These are phyloP conservation scores for barley (Hordeum vulgare) DNA, from an alignment of 176 grass and related monocot species.

Conservation along the genomic window MorexV3_pseudomolecules_assembly NC_058523.1:449420899-449421398, in stretches of 20 bases:
- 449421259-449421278: conserved; percentile 83
- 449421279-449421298: conserved; percentile 93
- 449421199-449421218: not conserved
- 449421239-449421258: conserved; percentile 61
- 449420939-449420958: not conserved
- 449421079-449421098: not conserved
- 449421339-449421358: conserved; percentile 91
- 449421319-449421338: conserved; percentile 75
- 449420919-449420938: not conserved
- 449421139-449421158: not conserved
- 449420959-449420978: not conserved
- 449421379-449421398: conserved; percentile 94
- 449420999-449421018: not conserved
- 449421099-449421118: not conserved
- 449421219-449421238: not conserved
- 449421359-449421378: conserved; percentile 99
- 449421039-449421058: not conserved
- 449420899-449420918: conserved; percentile 18
- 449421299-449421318: conserved; percentile 97
- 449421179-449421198: not conserved
- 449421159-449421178: not conserved
- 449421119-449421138: not conserved
- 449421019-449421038: conserved; percentile 13
- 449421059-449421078: conserved; percentile 12
- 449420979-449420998: not conserved